These are phyloP conservation scores for Boletales sp. DNA, from an alignment of 768 basidiomycete genomes.

Conservation along the genomic window DNA sequence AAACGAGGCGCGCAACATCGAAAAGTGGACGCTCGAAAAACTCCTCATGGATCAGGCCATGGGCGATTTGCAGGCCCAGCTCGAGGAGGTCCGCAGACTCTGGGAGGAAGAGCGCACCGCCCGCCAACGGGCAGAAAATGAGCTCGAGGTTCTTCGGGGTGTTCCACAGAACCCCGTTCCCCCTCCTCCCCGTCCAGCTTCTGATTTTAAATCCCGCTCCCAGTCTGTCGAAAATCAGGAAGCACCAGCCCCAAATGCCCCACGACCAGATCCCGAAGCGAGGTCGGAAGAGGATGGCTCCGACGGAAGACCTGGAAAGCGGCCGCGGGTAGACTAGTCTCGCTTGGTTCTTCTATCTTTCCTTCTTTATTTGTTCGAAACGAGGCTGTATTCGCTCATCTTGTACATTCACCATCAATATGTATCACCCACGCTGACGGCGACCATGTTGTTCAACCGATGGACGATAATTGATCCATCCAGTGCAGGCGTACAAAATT, in stretches of 20 bases:
- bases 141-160: constrained; percentile 54
- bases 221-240: constrained; percentile 23
- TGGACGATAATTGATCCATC: too few species aligned
- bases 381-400: constrained; percentile 9
- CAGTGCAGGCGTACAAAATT: too few species aligned
- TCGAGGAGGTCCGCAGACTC: constrained; percentile 76
- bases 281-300: constrained; percentile 14
- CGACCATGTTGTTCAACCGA: too few species aligned
- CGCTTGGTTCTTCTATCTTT: background rate
- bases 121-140: constrained; percentile 59
- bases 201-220: constrained; percentile 22
- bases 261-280: constrained; percentile 20
- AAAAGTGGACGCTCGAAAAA: constrained; percentile 93
- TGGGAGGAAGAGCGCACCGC: constrained; percentile 75
- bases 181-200: constrained; percentile 14
- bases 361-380: constrained; percentile 18
- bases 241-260: constrained; percentile 13
- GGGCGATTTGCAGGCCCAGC: constrained; percentile 79
- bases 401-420: constrained; percentile 6
- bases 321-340: constrained; percentile 29
- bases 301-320: constrained; percentile 29
- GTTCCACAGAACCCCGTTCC: constrained; percentile 18
- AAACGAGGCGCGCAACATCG: constrained; percentile 86
- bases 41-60: constrained; percentile 89
- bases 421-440: constrained; percentile 1